A percentile compares a stretch with the other conserved stretches of the same genome.
These are phyloP conservation scores for Colletotrichum orbiculare DNA, from an alignment of 2,329 filamentous ascomycete species.

Conservation along the genomic window DNA sequence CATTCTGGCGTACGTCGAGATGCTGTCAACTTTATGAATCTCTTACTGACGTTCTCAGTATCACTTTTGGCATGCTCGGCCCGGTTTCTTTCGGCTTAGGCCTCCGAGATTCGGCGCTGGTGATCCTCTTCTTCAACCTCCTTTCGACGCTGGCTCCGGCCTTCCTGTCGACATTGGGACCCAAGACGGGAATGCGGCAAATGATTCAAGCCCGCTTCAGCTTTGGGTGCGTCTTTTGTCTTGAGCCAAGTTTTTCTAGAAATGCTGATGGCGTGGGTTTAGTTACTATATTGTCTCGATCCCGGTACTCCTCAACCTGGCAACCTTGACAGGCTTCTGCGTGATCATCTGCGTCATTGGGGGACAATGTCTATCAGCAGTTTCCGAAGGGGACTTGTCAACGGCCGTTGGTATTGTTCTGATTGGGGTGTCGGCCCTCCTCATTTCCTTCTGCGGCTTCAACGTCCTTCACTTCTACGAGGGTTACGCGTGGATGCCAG, in stretches of 20 bases:
- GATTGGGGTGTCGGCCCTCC: conserved; percentile 54
- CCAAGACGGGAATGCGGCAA: conserved; percentile 58
- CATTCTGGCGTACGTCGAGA: conserved; percentile 43
- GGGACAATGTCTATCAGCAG: conserved; percentile 54
- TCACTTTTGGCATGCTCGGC: conserved; percentile 56
- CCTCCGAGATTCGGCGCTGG: conserved; percentile 54
- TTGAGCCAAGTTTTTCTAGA: conserved; percentile 45
- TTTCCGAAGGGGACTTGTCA: conserved; percentile 49
- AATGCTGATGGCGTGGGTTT: background rate
- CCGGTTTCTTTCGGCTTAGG: conserved; percentile 54
- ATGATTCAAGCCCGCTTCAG: conserved; percentile 57
- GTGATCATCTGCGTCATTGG: conserved; percentile 60
- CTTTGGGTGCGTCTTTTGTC: conserved; percentile 33
- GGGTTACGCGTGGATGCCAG: conserved; percentile 58
- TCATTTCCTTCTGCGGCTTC: conserved; percentile 61
- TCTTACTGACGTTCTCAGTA: conserved; percentile 41
- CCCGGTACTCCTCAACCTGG: conserved; percentile 54
- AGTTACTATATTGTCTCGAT: conserved; percentile 39
- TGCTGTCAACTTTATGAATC: background rate
- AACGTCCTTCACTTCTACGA: conserved; percentile 57
- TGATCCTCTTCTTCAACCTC: conserved; percentile 60
- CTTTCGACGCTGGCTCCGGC: conserved; percentile 51
- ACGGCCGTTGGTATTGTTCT: conserved; percentile 61
- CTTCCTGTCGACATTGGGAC: conserved; percentile 55
- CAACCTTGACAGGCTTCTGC: conserved; percentile 59